Percentiles rank a stretch among this genome's conserved stretches.
Conservation (phyloP, 83 land plant species). For the Diphasiastrum complanatum region DNA sequence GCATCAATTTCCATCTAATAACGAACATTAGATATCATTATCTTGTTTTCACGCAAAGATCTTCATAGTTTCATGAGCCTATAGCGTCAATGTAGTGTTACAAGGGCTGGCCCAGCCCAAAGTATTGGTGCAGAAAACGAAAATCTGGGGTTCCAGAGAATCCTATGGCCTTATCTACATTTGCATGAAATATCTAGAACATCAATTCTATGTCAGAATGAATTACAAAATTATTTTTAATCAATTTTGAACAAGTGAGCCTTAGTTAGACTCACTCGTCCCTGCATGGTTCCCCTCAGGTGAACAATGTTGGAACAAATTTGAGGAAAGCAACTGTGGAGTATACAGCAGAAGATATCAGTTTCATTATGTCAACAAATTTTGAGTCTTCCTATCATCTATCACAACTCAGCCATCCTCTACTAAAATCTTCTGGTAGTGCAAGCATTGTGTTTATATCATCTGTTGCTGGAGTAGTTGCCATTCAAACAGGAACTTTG, state of each 20-base stretch:
- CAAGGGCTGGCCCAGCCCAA: too few relatives aligned
- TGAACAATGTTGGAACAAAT: conserved; percentile 74
- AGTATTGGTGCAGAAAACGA: too few relatives aligned
- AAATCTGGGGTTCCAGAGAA: too few relatives aligned
- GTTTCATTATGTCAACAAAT: conserved; percentile 53
- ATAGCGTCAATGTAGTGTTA: too few relatives aligned
- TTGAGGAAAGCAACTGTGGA: conserved; percentile 55
- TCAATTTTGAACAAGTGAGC: neutral
- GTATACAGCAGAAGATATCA: conserved; percentile 48
- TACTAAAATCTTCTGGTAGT: conserved; percentile 55
- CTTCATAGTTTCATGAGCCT: too few relatives aligned
- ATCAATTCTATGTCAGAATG: neutral
- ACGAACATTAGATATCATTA: too few relatives aligned
- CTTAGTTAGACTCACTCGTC: neutral
- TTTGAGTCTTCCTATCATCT: conserved; percentile 70
- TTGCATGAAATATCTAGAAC: neutral
- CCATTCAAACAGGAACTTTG: conserved; percentile 41
- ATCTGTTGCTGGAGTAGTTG: conserved; percentile 67
- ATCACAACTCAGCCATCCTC: conserved; percentile 67
- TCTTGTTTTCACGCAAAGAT: too few relatives aligned
- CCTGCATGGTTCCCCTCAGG: conserved; percentile 25
- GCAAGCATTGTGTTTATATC: conserved; percentile 71
- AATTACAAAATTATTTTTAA: neutral
- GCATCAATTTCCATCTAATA: too few relatives aligned
- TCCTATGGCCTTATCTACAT: too few relatives aligned